phyloP scores from a whole-genome alignment of 23 red algal species.

The Gracilaria gracilis region DNA sequence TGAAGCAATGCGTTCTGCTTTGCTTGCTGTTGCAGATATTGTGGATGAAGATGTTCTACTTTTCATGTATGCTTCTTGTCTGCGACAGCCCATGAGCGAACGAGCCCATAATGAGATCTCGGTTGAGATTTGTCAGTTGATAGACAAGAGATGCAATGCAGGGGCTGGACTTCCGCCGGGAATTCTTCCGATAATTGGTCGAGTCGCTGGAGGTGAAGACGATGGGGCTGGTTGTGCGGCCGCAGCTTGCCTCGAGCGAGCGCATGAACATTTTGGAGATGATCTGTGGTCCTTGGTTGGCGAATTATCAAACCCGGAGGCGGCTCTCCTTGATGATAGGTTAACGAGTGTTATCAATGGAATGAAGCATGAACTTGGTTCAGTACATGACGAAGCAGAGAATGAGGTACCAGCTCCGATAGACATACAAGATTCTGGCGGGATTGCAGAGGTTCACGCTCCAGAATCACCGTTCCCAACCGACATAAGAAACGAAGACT shows the following conservation, averaged over 20 bases:
- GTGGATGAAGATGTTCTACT: slow-evolving; percentile 60
- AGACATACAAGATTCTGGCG: background rate
- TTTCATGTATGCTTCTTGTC: slow-evolving; percentile 48
- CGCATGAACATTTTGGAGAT: slow-evolving; percentile 68
- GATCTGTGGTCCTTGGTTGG: slow-evolving; percentile 76
- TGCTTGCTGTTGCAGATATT: slow-evolving; percentile 66
- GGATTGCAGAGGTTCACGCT: background rate
- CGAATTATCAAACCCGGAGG: slow-evolving; percentile 65
- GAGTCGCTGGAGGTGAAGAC: slow-evolving; percentile 55
- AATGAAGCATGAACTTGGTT: slow-evolving; percentile 48
- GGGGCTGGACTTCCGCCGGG: slow-evolving; percentile 57
- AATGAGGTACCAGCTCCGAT: slow-evolving; percentile 8
- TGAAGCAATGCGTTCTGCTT: slow-evolving; percentile 36
- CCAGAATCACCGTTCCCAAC: slow-evolving; percentile 40
- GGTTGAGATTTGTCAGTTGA: slow-evolving; percentile 60
- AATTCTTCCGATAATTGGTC: slow-evolving; percentile 55
- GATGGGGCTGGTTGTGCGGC: slow-evolving; percentile 70
- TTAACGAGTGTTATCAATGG: slow-evolving; percentile 57
- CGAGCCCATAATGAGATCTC: slow-evolving; percentile 44
- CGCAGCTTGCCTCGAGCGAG: slow-evolving; percentile 65
- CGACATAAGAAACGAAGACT: slow-evolving; percentile 70
- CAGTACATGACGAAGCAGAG: slow-evolving; percentile 31
- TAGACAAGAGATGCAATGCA: slow-evolving; percentile 70
- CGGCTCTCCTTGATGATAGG: slow-evolving; percentile 56
- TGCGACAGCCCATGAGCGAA: slow-evolving; percentile 51